Conservation (phyloP, 75 land plant species). For the Cupressus sempervirens region DNA sequence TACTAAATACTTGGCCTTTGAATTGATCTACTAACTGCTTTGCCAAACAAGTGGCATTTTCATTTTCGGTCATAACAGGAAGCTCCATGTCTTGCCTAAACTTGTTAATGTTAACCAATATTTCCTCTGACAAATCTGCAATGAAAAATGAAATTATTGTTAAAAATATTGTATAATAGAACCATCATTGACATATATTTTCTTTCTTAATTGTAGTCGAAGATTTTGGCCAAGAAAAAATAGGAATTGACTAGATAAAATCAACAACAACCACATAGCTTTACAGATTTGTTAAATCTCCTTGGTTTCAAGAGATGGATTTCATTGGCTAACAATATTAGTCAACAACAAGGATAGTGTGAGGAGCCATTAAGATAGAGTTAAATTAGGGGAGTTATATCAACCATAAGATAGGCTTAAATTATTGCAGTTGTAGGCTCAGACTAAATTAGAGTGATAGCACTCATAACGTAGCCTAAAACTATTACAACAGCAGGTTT, state of each 20-base stretch:
- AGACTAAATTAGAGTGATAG: not conserved
- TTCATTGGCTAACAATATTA: not conserved
- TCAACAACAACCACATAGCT: not conserved
- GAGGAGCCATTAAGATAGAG: not conserved
- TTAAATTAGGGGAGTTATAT: not conserved
- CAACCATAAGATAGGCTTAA: not conserved
- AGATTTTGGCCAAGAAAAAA: not conserved
- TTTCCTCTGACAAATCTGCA: constrained; percentile 25
- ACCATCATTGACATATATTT: not conserved
- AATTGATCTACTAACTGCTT: constrained; percentile 58
- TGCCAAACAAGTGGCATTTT: constrained; percentile 75
- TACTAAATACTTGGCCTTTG: constrained; percentile 49
- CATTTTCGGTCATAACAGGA: constrained; percentile 35
- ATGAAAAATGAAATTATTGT: not conserved
- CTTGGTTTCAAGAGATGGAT: not conserved
- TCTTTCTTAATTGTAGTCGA: not conserved
- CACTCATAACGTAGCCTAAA: not conserved
- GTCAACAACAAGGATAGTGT: not conserved
- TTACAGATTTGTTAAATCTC: not conserved
- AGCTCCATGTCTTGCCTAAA: constrained; percentile 46
- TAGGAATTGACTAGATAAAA: not conserved
- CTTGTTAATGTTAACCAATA: constrained; percentile 52
- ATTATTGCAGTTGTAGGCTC: not conserved
- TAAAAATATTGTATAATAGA: not conserved
- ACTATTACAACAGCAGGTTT: not conserved